Percentiles rank a stretch among this genome's conserved stretches.
phyloP scores from a whole-genome alignment of 2,329 filamentous ascomycete species.

The Mycosphaerella sp. region DNA sequence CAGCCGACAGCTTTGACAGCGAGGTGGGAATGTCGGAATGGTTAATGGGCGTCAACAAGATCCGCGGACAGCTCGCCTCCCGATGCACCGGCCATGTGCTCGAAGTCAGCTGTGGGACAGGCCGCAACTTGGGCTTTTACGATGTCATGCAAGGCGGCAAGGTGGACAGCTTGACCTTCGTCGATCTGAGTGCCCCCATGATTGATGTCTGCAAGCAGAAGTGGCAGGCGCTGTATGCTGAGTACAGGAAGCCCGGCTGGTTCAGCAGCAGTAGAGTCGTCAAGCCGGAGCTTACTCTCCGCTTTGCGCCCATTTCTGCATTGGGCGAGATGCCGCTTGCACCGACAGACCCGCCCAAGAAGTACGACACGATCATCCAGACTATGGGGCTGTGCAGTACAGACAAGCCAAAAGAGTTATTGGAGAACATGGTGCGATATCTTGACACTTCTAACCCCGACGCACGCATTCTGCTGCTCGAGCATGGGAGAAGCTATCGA shows the following conservation, averaged over 20 bases:
- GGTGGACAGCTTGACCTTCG: constrained; percentile 42
- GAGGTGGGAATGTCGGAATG: constrained; percentile 43
- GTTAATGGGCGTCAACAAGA: constrained; percentile 38
- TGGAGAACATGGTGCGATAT: constrained; percentile 40
- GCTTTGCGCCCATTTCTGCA: constrained; percentile 43
- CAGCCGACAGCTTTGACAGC: constrained; percentile 43
- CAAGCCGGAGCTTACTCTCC: constrained; percentile 24
- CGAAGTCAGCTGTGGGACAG: constrained; percentile 47
- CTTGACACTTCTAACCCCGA: constrained; percentile 39
- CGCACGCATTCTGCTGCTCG: constrained; percentile 43
- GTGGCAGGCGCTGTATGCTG: constrained; percentile 39
- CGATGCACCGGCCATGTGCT: constrained; percentile 44
- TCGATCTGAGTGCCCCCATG: constrained; percentile 46
- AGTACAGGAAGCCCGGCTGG: constrained; percentile 5
- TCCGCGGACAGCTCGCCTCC: constrained; percentile 38
- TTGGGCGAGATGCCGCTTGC: constrained; percentile 40
- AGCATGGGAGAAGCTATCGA: constrained; percentile 46
- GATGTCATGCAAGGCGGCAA: constrained; percentile 22
- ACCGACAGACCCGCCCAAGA: constrained; percentile 29
- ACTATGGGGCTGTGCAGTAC: constrained; percentile 50
- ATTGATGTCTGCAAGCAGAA: constrained; percentile 45
- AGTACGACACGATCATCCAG: constrained; percentile 47
- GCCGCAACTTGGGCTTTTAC: constrained; percentile 45
- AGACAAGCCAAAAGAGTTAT: constrained; percentile 39
- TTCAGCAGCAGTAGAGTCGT: constrained; percentile 12